Percentiles rank a stretch among this genome's conserved stretches.
Evolutionary conservation across 1,284 basidiomycete species (phyloP).

Genomic region (Puccinia coronata): DNA sequence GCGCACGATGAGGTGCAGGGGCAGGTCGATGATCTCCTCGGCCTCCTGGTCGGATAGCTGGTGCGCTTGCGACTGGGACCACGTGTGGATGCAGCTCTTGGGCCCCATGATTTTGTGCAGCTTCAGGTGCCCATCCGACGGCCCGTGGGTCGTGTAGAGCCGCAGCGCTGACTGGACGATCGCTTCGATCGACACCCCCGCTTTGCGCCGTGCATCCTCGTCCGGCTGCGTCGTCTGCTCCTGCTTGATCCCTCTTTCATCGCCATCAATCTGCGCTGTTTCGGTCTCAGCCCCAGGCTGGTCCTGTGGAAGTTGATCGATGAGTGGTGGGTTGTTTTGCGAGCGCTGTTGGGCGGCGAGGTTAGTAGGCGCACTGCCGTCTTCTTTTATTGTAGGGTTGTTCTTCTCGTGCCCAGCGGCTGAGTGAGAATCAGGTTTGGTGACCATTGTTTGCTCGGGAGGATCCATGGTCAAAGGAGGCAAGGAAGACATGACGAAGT

Average conservation of each 20-base stretch:
- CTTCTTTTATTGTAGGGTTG: not conserved
- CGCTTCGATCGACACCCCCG: constrained; percentile 50
- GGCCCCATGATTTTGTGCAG: constrained; percentile 54
- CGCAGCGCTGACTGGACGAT: constrained; percentile 52
- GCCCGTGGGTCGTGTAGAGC: constrained; percentile 51
- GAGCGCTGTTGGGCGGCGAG: no score
- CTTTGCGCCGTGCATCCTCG: not conserved
- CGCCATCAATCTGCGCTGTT: not conserved
- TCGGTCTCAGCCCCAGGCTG: not conserved
- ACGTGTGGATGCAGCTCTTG: constrained; percentile 54
- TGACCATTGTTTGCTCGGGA: no score
- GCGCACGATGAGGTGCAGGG: constrained; percentile 1
- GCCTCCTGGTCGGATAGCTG: constrained; percentile 52
- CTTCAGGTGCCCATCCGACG: constrained; percentile 40
- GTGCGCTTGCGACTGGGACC: constrained; percentile 34
- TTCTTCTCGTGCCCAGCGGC: not conserved
- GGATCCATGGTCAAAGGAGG: constrained; percentile 22
- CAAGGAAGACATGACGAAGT: constrained; percentile 35
- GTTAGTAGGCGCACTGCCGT: no score
- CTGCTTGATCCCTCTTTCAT: not conserved
- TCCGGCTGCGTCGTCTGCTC: no score
- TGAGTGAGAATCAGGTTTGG: not conserved
- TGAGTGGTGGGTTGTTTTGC: no score
- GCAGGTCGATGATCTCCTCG: constrained; percentile 49
- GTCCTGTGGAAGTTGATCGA: not conserved